These are phyloP conservation scores for Pontederia crassipes DNA, from an alignment of 176 grass and related monocot genomes.

Conservation along the genomic window DNA sequence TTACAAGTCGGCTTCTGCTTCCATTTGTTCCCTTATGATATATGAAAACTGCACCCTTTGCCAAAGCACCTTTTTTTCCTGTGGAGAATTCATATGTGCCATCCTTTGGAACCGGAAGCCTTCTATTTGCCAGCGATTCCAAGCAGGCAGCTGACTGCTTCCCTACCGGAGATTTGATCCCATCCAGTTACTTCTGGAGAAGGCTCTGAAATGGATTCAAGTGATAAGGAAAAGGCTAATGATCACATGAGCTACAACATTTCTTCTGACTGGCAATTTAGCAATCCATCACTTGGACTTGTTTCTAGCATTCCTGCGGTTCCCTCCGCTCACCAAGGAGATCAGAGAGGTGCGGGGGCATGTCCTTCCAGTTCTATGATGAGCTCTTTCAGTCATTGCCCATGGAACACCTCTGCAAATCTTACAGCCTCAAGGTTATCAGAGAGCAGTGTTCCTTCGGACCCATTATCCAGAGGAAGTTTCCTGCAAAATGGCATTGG, in stretches of 20 bases:
- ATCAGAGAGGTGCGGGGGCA: conserved; percentile 25
- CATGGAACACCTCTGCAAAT: conserved; percentile 47
- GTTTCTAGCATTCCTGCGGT: conserved; percentile 20
- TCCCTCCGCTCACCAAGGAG: not conserved
- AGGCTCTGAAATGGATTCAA: conserved; percentile 26
- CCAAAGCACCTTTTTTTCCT: not conserved
- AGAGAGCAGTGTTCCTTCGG: conserved; percentile 1
- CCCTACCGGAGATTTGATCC: not conserved
- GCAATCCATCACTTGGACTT: conserved; percentile 4
- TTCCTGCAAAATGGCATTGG: conserved; percentile 39
- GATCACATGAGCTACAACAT: conserved; percentile 11
- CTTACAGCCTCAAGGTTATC: conserved; percentile 16
- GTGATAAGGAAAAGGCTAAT: conserved; percentile 36
- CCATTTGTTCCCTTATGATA: not conserved
- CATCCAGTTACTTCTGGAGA: not conserved
- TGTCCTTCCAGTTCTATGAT: conserved; percentile 1
- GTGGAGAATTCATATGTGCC: not conserved
- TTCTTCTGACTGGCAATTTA: not conserved
- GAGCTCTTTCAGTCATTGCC: conserved; percentile 2
- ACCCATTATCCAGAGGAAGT: conserved; percentile 2
- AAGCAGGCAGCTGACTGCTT: not conserved
- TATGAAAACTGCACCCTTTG: too few species aligned
- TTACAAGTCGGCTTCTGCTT: too few species aligned
- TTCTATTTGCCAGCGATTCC: not conserved
- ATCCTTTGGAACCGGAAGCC: not conserved